phyloP scores from a whole-genome alignment of 192 early-diverging fungal species.

The Linnemannia schmuckeri region DNA sequence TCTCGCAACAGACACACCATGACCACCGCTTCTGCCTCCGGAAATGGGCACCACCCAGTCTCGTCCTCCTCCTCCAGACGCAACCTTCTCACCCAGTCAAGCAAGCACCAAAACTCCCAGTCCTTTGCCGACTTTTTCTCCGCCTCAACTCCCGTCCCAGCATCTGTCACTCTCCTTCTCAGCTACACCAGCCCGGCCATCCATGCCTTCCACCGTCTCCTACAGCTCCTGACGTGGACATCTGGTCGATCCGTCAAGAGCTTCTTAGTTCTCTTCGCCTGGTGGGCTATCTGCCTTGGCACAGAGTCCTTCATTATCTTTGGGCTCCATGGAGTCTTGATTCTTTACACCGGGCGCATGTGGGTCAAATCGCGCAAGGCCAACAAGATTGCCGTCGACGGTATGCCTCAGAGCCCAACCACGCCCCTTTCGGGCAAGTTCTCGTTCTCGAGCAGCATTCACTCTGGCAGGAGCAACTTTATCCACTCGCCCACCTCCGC shows the following conservation, averaged over 20 bases:
- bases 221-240: conserved; percentile 60
- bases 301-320: conserved; percentile 52
- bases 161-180: conserved; percentile 58
- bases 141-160: conserved; percentile 57
- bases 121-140: conserved; percentile 58
- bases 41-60: background rate
- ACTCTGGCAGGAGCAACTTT: conserved; percentile 22
- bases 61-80: background rate
- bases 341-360: conserved; percentile 41
- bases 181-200: conserved; percentile 57
- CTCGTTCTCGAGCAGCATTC: conserved; percentile 23
- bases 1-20: conserved; percentile 13
- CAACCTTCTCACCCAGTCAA: conserved; percentile 12
- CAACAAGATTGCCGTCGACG: conserved; percentile 11
- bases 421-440: conserved; percentile 32
- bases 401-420: conserved; percentile 21
- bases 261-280: conserved; percentile 57
- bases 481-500: conserved; percentile 21
- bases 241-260: conserved; percentile 57
- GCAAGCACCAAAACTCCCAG: conserved; percentile 27
- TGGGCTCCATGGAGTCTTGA: conserved; percentile 45
- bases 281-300: conserved; percentile 62
- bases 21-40: conserved; percentile 18
- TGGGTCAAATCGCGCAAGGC: conserved; percentile 57
- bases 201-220: conserved; percentile 49